These are phyloP conservation scores for Excoecaria agallocha DNA, from an alignment of 345 rosid genomes.

Conservation along the genomic window DNA sequence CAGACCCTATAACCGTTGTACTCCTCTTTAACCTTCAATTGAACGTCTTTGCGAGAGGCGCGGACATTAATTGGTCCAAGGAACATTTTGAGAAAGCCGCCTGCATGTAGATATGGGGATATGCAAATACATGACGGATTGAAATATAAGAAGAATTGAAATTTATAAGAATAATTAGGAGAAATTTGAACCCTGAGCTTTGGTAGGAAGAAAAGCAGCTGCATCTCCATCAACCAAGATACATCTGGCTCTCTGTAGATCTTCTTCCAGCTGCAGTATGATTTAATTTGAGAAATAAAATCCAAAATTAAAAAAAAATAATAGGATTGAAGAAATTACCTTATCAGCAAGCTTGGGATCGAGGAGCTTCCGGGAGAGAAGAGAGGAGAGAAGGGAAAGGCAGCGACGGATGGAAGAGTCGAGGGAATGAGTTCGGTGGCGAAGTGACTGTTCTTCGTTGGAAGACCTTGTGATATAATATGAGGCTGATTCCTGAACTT, in stretches of 20 bases:
- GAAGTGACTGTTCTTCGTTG: slow-evolving; percentile 66
- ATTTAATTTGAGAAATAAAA: not conserved
- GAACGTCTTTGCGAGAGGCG: slow-evolving; percentile 79
- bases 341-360: slow-evolving; percentile 58
- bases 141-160: not conserved
- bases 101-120: slow-evolving; percentile 30
- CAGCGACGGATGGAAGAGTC: slow-evolving; percentile 71
- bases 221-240: slow-evolving; percentile 77
- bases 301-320: not conserved
- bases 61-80: slow-evolving; percentile 94
- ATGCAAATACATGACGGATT: not conserved
- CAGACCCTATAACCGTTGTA: slow-evolving; percentile 87
- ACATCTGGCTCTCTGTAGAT: slow-evolving; percentile 74
- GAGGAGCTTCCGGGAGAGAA: slow-evolving; percentile 38
- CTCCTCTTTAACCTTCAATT: slow-evolving; percentile 93
- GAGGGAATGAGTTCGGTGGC: slow-evolving; percentile 60
- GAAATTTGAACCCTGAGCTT: slow-evolving; percentile 48
- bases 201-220: slow-evolving; percentile 71
- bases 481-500: slow-evolving; percentile 70
- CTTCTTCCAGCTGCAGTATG: slow-evolving; percentile 64
- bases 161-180: not conserved
- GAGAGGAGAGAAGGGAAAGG: slow-evolving; percentile 45
- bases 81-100: slow-evolving; percentile 69
- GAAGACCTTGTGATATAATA: slow-evolving; percentile 50
- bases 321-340: slow-evolving; percentile 29